Evolutionary conservation across 1,284 basidiomycete species (phyloP).

Genomic region (Rhodofomes roseus): DNA sequence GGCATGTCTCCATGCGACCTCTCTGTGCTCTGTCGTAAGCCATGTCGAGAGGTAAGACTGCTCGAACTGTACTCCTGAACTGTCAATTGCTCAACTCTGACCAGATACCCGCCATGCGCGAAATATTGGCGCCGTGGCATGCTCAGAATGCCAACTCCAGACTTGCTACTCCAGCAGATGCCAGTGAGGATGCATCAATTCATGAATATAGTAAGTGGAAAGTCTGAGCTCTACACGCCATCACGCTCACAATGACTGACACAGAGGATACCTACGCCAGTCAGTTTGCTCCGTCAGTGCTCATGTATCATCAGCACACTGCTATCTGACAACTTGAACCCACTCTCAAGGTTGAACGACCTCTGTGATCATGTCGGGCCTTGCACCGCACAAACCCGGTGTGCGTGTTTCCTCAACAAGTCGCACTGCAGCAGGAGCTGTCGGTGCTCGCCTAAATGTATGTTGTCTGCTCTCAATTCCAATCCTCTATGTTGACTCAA

Average conservation of each 20-base stretch:
- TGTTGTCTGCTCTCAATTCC: background rate
- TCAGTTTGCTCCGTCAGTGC: constrained; percentile 11
- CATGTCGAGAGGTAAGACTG: constrained; percentile 39
- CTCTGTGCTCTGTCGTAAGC: constrained; percentile 37
- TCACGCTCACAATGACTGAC: background rate
- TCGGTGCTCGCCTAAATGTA: constrained; percentile 37
- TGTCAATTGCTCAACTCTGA: background rate
- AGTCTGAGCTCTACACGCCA: background rate
- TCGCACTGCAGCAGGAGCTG: constrained; percentile 39
- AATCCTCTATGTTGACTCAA: too few relatives aligned
- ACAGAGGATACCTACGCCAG: background rate
- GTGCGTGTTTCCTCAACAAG: constrained; percentile 36
- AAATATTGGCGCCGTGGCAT: background rate
- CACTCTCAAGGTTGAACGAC: constrained; percentile 7
- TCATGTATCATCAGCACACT: too few relatives aligned
- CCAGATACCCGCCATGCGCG: background rate
- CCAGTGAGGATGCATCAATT: too few relatives aligned
- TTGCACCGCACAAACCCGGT: constrained; percentile 32
- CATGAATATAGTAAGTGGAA: background rate
- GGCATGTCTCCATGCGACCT: constrained; percentile 41
- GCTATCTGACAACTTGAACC: background rate
- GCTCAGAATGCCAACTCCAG: too few relatives aligned
- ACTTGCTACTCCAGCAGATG: background rate
- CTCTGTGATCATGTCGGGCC: constrained; percentile 46
- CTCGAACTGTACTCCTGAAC: background rate